phyloP scores from a whole-genome alignment of 768 basidiomycete genomes.

The Obba rivulosa region DNA sequence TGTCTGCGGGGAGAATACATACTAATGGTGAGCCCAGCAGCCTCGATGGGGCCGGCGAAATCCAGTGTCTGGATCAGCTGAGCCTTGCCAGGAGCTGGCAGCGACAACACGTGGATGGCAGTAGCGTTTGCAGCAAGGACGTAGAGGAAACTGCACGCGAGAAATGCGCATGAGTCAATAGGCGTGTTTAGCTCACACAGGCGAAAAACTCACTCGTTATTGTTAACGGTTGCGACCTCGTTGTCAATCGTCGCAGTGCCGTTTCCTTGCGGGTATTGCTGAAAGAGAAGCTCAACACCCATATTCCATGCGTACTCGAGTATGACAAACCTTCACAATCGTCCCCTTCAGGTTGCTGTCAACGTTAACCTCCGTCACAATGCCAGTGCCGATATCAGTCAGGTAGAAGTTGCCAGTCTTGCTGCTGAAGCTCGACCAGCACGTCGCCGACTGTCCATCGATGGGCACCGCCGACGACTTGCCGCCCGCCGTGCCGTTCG shows the following conservation, averaged over 20 bases:
- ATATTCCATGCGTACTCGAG: no score
- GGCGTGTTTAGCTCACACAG: background rate
- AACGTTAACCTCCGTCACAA: slow-evolving; percentile 41
- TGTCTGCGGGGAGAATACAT: background rate
- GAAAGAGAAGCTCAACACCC: background rate
- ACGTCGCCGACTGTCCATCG: slow-evolving; percentile 24
- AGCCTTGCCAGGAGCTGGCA: slow-evolving; percentile 16
- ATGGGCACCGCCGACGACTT: slow-evolving; percentile 16
- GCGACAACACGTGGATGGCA: slow-evolving; percentile 16
- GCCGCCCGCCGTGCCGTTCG: slow-evolving; percentile 14
- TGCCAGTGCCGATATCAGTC: slow-evolving; percentile 22
- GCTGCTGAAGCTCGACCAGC: slow-evolving; percentile 25
- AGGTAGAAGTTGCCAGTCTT: slow-evolving; percentile 29
- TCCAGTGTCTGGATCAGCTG: slow-evolving; percentile 10
- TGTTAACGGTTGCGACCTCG: slow-evolving; percentile 14
- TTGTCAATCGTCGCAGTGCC: slow-evolving; percentile 16
- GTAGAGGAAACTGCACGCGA: slow-evolving; percentile 16
- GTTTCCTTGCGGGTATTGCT: slow-evolving; percentile 18
- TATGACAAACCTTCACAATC: slow-evolving; percentile 35
- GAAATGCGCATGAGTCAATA: background rate
- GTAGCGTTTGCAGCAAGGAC: slow-evolving; percentile 16
- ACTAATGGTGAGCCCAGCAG: slow-evolving; percentile 13
- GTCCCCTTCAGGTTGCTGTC: slow-evolving; percentile 38
- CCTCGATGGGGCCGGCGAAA: slow-evolving; percentile 8
- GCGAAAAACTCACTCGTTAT: slow-evolving; percentile 13